Conservation (phyloP, 2,329 filamentous ascomycete genomes). For the Cladophialophora yegresii region DNA sequence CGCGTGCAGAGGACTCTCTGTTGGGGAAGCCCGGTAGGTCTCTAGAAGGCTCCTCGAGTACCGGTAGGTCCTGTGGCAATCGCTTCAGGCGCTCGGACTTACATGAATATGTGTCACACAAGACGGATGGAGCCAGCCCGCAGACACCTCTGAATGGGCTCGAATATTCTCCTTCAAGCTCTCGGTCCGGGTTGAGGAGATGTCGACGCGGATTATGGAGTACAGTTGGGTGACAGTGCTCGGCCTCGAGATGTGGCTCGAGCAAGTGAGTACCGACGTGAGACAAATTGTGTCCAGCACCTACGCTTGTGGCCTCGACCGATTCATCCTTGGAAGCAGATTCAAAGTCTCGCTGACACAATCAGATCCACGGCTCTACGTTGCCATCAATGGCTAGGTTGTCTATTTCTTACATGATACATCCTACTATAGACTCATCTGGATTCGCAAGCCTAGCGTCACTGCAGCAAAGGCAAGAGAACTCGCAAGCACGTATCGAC, state of each 20-base stretch:
- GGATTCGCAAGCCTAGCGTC: neutral
- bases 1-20: neutral
- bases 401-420: neutral
- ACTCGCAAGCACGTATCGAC: neutral
- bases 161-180: neutral
- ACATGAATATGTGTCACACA: neutral
- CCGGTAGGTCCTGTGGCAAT: neutral
- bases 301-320: neutral
- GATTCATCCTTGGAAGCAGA: neutral
- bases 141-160: neutral
- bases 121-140: neutral
- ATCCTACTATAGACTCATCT: neutral
- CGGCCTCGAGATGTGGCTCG: neutral
- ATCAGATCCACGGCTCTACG: neutral
- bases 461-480: neutral
- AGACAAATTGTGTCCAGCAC: neutral
- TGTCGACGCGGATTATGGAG: neutral
- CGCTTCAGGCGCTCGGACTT: neutral
- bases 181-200: neutral
- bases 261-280: neutral
- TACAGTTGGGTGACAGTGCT: neutral
- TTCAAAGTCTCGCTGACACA: neutral
- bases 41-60: neutral
- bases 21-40: neutral
- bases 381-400: neutral